A percentile compares a stretch with the other conserved stretches of the same genome.
phyloP scores from a whole-genome alignment of 2,329 filamentous ascomycete genomes.

The Paecilomyces sp. region DNA sequence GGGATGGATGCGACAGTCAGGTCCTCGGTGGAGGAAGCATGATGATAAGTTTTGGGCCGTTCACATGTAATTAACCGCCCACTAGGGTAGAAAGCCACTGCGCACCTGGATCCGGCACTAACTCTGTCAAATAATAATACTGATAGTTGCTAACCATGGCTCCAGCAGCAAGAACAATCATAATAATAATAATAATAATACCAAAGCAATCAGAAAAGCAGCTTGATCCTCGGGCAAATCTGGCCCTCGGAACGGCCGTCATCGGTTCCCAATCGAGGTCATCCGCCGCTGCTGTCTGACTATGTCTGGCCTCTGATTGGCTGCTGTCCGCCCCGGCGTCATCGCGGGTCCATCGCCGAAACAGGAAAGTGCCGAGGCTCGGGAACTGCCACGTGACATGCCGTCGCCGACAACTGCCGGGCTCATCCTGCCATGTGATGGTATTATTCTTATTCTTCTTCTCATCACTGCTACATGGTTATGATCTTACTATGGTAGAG shows the following conservation, averaged over 20 bases:
- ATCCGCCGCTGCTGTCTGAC: neutral
- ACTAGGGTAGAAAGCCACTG: too few species aligned
- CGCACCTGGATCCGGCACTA: too few species aligned
- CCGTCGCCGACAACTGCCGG: neutral
- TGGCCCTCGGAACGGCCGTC: neutral
- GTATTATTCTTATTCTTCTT: too few species aligned
- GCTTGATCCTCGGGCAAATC: neutral
- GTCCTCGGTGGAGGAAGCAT: neutral
- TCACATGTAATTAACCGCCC: neutral
- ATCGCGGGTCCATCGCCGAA: conserved; percentile 3
- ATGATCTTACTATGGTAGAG: too few species aligned
- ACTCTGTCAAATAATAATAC: too few species aligned
- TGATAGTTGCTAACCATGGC: too few species aligned
- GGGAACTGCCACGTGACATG: neutral
- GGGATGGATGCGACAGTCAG: neutral
- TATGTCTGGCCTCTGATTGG: conserved; percentile 9
- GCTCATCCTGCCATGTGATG: neutral
- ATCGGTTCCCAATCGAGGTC: neutral
- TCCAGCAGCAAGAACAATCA: too few species aligned
- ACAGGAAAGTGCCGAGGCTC: conserved; percentile 15
- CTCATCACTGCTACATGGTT: too few species aligned
- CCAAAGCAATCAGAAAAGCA: neutral
- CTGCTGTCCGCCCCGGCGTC: conserved; percentile 5
- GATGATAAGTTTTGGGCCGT: neutral
- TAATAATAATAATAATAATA: too few species aligned